Base-by-base conservation (phyloP, 768 basidiomycete genomes). In the Mycena rosella region DNA sequence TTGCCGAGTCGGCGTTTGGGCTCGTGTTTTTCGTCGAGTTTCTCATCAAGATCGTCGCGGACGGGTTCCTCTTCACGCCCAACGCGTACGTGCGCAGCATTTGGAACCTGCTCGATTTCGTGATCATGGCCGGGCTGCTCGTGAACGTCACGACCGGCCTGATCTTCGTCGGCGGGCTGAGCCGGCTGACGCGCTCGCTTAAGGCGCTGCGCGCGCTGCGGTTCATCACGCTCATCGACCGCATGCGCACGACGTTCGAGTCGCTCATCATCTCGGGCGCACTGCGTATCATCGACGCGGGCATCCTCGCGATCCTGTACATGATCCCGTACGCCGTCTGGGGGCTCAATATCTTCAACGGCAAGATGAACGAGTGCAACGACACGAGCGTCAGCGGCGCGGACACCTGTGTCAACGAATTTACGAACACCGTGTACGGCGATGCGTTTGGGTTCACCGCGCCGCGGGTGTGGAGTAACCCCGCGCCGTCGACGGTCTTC, bases 271-370 rank as follows among this genome's bases (percentile, higher is more conserved):
- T 98, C 69, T 91, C 93, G 15, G 96, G 96, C 4, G 91, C 91
- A 13, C 76, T 85, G 34, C 91, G 94, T 72, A 96, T 99, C 68
- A 68, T 98, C 60, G 95, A 97, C 70, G 97, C 97, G 2, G 95
- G 92, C 5, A 78, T 97, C 53, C 88, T 98, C 18, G 95, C 96
- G 57, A 87, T 96, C 49, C 86, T 98, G 56, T 96, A 95, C 77
- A 92, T 96, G 88, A 93, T 96, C 71, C 94, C 94, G 0, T 96
- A 94, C 74, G 94, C 95, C 20, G 90, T 96, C 11, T 96, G 95
- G 95, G 96, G 96, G 13, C 86, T 94, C 55, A 98, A 96, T 74
- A 94, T 98, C 77, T 98, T 98, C 79, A 84, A 89, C 2, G 96
- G 95, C 18, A 80, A 89, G 65, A 89, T 96, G 83, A 96, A 91